Base-by-base conservation (phyloP, 371 early-diverging fungal genomes). In the Syncephalastrum racemosum region DNA sequence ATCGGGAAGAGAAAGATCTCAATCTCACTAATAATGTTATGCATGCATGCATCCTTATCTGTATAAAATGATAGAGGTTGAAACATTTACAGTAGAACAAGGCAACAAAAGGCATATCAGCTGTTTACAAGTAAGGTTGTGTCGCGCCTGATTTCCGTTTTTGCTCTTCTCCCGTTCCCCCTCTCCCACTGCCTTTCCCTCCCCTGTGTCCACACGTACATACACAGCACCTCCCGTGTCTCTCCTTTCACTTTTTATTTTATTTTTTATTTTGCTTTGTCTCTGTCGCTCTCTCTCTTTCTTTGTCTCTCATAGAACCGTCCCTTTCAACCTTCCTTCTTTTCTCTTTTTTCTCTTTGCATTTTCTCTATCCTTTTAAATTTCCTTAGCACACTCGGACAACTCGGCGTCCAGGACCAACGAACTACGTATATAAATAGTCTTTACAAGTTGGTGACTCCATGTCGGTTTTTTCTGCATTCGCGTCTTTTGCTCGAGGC, bases 51-150 rank as follows among this genome's bases (percentile, higher is more conserved):
- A n/a, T 53, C 3, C n/a, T 24, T 45, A 23, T 50, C 19, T 24
- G 3, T 46, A 2, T 19, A 4, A 23, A 25, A 44, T 36, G 36
- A 16, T 48, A 63, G 75, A 70, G 46, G 61, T 74, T 18, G 75
- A 74, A 24, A 74, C 75, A 4, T 74, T 74, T 53, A 64, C 64
- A 13, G 59, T 68, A 53, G 53, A 66, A 10, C 60, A 58, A 20
- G 66, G 55, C 41, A 59, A 56, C n/a, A 58, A 49, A 49, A 55
- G 60, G 43, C 58, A 59, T 16, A 60, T 61, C 50, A 65, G 68
- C 15, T 68, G 75, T 23, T 66, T 74, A 48, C 75, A 74, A 67
- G 71, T 71, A 22, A 68, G 67, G 52, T 31, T 74, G 12, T 68
- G 66, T 20, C 36, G 58, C 42, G 18, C 27, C 66, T 8, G 58